Evolutionary conservation across 768 basidiomycete species (phyloP).

Genomic region (Mycena epipterygia): DNA sequence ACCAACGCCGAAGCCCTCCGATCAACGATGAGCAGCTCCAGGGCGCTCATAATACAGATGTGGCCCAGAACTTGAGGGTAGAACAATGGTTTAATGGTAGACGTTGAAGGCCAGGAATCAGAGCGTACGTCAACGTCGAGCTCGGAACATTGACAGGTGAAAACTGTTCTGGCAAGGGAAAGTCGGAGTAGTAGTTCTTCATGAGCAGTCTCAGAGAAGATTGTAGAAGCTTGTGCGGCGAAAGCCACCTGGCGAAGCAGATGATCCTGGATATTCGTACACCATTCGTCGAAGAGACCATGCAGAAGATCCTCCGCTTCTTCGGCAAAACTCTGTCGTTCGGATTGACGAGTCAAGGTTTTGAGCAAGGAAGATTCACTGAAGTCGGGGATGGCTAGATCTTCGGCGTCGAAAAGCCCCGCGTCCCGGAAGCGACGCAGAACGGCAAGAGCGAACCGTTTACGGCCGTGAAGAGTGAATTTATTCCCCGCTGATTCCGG

Average conservation of each 20-base stretch:
- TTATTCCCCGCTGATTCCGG: neutral
- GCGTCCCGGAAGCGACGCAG: neutral
- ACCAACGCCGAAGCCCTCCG: neutral
- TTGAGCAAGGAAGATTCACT: neutral
- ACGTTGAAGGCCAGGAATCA: neutral
- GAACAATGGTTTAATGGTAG: conserved; percentile 1
- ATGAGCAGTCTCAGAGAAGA: neutral
- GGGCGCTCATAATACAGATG: neutral
- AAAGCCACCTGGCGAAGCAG: neutral
- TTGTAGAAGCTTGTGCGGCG: neutral
- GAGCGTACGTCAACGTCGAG: neutral
- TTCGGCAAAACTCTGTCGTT: neutral
- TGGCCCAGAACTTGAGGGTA: conserved; percentile 10
- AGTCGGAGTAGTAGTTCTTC: neutral
- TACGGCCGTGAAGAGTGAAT: neutral
- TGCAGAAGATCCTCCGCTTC: neutral
- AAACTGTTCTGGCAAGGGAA: conserved; percentile 10
- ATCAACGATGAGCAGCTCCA: neutral
- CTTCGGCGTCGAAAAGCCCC: neutral
- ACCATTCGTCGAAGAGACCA: conserved; percentile 11
- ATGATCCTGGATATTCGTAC: neutral
- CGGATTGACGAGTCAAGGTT: too few relatives aligned
- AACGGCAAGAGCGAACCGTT: neutral
- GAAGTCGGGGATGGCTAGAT: neutral
- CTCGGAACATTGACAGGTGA: conserved; percentile 2